phyloP scores from a whole-genome alignment of 2,329 filamentous ascomycete species.

The Talaromyces sp. region DNA sequence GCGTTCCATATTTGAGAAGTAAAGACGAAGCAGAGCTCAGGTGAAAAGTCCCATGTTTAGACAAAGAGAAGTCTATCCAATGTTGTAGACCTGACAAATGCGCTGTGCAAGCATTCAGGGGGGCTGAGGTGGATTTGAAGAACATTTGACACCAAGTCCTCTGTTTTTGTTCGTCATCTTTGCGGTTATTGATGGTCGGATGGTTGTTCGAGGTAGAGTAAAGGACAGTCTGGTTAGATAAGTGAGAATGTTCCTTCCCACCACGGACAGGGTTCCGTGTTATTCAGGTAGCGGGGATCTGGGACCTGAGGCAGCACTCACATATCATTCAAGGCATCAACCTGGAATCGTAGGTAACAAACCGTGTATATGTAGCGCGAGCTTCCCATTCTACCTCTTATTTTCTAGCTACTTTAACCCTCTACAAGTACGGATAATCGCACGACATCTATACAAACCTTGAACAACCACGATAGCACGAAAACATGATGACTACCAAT shows the following conservation, averaged over 20 bases:
- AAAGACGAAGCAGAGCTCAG: not conserved
- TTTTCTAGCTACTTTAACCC: no score
- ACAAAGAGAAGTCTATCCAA: not conserved
- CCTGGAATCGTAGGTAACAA: no score
- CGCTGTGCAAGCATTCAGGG: not conserved
- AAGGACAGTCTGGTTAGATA: not conserved
- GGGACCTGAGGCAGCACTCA: no score
- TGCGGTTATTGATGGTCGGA: not conserved
- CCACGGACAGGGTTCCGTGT: not conserved
- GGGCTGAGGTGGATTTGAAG: not conserved
- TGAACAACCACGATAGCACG: no score
- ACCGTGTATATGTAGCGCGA: no score
- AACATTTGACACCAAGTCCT: not conserved
- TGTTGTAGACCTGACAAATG: not conserved
- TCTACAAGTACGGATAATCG: no score
- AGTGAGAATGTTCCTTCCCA: not conserved
- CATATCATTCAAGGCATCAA: no score
- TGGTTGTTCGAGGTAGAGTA: not conserved
- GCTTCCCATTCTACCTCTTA: no score
- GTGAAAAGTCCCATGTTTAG: not conserved
- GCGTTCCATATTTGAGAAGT: not conserved
- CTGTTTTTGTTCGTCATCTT: not conserved
- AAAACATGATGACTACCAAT: no score
- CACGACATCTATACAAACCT: no score
- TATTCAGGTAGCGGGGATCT: not conserved